phyloP scores from a whole-genome alignment of 2,329 filamentous ascomycete species.

The Salinomyces thailandicus region DNA sequence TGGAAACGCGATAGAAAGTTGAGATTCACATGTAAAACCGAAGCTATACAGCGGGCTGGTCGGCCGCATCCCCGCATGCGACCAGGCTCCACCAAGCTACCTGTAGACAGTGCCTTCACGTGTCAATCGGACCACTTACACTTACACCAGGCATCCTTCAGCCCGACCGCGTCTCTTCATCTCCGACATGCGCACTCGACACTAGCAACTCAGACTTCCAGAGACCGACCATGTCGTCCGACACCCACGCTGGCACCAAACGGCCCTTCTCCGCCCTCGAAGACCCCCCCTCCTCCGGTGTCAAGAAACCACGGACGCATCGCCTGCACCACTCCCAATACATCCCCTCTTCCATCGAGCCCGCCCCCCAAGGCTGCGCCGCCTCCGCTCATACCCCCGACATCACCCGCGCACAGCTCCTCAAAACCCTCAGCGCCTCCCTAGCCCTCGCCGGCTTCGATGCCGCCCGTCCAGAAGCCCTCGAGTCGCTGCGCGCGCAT shows the following conservation, averaged over 20 bases:
- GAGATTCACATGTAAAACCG: too few species aligned
- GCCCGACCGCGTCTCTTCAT: not conserved
- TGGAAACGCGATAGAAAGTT: too few species aligned
- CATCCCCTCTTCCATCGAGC: constrained; percentile 21
- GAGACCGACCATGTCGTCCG: too few species aligned
- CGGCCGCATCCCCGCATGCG: too few species aligned
- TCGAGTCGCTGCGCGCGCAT: constrained; percentile 46
- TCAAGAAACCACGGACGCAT: constrained; percentile 14
- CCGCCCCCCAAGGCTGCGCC: constrained; percentile 26
- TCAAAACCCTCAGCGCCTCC: constrained; percentile 44
- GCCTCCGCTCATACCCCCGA: constrained; percentile 32
- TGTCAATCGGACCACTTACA: constrained; percentile 8
- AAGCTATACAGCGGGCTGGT: too few species aligned
- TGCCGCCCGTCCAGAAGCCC: constrained; percentile 42
- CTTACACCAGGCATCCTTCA: constrained; percentile 1
- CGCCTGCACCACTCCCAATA: constrained; percentile 18
- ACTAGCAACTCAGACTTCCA: too few species aligned
- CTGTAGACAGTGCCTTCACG: too few species aligned
- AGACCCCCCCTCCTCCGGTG: not conserved
- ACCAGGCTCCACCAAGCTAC: too few species aligned
- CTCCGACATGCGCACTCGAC: too few species aligned
- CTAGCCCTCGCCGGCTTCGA: constrained; percentile 46
- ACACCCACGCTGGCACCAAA: constrained; percentile 7
- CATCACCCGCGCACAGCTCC: constrained; percentile 45
- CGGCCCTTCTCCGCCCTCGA: constrained; percentile 5